Conservation (phyloP, 139 green algal species). For the Mesotaenium endlicherianum region DNA sequence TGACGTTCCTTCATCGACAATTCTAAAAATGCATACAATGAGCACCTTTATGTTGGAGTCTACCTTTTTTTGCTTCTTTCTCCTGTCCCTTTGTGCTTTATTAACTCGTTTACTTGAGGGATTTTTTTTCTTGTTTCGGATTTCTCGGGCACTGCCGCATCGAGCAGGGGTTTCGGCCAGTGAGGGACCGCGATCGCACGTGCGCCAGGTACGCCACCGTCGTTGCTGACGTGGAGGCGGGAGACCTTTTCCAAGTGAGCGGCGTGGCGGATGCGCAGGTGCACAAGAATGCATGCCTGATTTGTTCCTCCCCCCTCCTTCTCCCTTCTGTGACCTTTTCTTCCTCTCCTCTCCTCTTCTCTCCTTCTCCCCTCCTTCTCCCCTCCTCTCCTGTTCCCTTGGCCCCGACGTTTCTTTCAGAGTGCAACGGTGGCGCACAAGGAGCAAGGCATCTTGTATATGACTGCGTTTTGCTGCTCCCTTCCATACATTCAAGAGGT, state of each 20-base stretch:
- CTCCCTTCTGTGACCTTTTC: not conserved
- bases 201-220: not conserved
- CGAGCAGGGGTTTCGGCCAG: constrained; percentile 35
- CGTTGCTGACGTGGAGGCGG: not conserved
- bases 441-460: no score
- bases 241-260: not conserved
- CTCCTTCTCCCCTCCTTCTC: not conserved
- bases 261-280: not conserved
- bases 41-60: no score
- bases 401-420: no score
- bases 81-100: no score
- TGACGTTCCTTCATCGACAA: no score
- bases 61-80: no score
- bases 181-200: constrained; percentile 20
- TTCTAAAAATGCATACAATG: no score
- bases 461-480: no score
- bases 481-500: no score
- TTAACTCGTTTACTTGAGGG: not conserved
- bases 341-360: not conserved
- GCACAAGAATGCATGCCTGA: no score
- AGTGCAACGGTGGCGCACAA: no score
- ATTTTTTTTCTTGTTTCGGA: not conserved
- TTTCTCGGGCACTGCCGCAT: not conserved
- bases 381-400: no score
- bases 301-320: not conserved